These are phyloP conservation scores for Mycena belliarum DNA, from an alignment of 768 basidiomycete species.

Conservation along the genomic window DNA sequence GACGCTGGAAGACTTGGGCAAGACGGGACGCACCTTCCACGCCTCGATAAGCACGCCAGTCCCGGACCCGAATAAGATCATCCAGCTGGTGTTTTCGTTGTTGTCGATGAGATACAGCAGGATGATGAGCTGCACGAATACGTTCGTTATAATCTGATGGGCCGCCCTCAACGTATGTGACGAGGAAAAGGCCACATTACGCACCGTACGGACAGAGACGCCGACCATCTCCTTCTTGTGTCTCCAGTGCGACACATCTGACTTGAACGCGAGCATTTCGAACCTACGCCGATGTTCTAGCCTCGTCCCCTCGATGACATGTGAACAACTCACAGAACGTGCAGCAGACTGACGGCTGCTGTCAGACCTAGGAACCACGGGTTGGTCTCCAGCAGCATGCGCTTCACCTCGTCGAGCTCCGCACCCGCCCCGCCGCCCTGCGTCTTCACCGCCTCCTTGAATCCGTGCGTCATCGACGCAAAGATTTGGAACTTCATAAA, in stretches of 20 bases:
- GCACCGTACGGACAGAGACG: slow-evolving; percentile 81
- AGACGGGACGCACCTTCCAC: slow-evolving; percentile 72
- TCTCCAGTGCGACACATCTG: slow-evolving; percentile 93
- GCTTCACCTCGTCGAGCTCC: slow-evolving; percentile 94
- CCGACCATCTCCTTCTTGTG: slow-evolving; percentile 94
- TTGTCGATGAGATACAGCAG: slow-evolving; percentile 94
- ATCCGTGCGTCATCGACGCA: slow-evolving; percentile 81
- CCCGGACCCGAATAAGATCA: slow-evolving; percentile 91
- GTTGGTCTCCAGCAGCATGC: slow-evolving; percentile 88
- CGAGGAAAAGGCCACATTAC: slow-evolving; percentile 24
- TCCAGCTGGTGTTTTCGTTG: slow-evolving; percentile 94
- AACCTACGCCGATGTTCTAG: slow-evolving; percentile 51
- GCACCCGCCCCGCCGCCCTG: slow-evolving; percentile 60
- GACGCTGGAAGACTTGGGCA: slow-evolving; percentile 15
- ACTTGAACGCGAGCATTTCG: slow-evolving; percentile 95
- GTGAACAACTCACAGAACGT: slow-evolving; percentile 67
- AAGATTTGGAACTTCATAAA: slow-evolving; percentile 88
- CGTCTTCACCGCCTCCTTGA: slow-evolving; percentile 82
- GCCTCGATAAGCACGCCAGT: slow-evolving; percentile 84
- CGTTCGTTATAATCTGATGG: slow-evolving; percentile 81
- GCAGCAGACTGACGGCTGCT: slow-evolving; percentile 81
- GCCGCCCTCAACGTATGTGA: slow-evolving; percentile 4
- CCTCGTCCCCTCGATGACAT: not conserved
- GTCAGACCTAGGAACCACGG: slow-evolving; percentile 88
- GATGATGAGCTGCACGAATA: slow-evolving; percentile 89